Percentiles rank a stretch among this genome's conserved stretches.
These are phyloP conservation scores for Monilinia fructicola DNA, from an alignment of 2,329 filamentous ascomycete species.

Conservation along the genomic window DNA sequence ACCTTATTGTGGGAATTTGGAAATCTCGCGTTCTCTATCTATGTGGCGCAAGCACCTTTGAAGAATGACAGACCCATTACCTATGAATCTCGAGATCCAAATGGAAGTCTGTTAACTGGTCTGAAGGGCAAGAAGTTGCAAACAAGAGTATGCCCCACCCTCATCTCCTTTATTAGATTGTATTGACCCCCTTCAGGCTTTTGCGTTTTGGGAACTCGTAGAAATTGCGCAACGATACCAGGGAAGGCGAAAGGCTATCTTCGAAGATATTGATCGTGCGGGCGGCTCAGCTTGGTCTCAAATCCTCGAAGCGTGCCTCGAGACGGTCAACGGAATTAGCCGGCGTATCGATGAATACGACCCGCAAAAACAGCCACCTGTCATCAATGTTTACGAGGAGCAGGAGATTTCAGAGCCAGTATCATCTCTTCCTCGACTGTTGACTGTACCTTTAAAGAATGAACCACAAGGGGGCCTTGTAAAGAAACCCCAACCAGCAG, in stretches of 20 bases:
- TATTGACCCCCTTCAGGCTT: constrained; percentile 53
- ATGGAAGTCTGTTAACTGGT: constrained; percentile 82
- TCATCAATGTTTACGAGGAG: constrained; percentile 12
- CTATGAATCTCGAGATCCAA: constrained; percentile 82
- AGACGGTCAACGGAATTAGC: constrained; percentile 66
- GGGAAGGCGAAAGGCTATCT: constrained; percentile 73
- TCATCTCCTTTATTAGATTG: background rate
- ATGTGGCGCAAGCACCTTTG: constrained; percentile 75
- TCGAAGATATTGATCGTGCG: constrained; percentile 80
- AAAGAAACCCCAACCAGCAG: constrained; percentile 27
- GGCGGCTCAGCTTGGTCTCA: constrained; percentile 82
- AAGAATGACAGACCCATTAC: constrained; percentile 86
- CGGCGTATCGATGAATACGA: constrained; percentile 61
- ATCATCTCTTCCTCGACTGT: constrained; percentile 35
- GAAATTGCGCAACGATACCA: constrained; percentile 74
- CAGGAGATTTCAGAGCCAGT: constrained; percentile 35
- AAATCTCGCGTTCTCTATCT: constrained; percentile 76
- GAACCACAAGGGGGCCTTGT: constrained; percentile 37
- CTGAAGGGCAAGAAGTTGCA: constrained; percentile 79
- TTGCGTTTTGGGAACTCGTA: constrained; percentile 88
- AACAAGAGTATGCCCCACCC: constrained; percentile 57
- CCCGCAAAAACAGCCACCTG: constrained; percentile 43
- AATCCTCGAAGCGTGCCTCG: constrained; percentile 67
- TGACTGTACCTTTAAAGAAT: constrained; percentile 33
- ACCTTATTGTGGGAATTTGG: constrained; percentile 73